Evolutionary conservation across 768 basidiomycete genomes (phyloP), one percentile per base, ranked within the genome.

Genomic region (Suillus subalutaceus): DNA sequence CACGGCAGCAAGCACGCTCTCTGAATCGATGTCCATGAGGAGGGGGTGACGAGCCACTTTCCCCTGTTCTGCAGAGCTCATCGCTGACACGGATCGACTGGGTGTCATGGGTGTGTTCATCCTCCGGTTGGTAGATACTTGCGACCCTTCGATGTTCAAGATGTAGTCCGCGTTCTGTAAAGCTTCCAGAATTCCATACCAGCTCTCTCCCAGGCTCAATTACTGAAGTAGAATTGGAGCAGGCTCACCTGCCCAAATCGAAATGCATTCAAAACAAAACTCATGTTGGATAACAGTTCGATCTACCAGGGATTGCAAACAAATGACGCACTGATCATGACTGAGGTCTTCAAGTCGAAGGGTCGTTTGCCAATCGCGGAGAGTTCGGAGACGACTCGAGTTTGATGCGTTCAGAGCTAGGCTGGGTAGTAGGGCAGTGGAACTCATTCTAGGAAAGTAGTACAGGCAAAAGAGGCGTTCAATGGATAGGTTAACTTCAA

Each of bases 151-250:
- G 71, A 84, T 81, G 10, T 86, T 87, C 23, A 99, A 81, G 23
- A 99, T 92, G 71, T 95, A 95, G 71, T 97, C 96, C 8, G 97
- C 96, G 69, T 96, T 98, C 79, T 98, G 97, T 30, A 99, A 79
- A 1, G 91, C 88, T 72, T 98, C 96, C 62, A 99, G 81, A 10
- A 98, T 86, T 55, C 90, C 85, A 75, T 93, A 97, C 97, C 97
- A 99, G 66, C 91, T 94, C 65, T 89, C 85, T n/a, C 90, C 94
- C 7, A 97, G 84, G 65, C 90, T 91, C 0, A 55, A 26, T 46
- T 37, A 32, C 37, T 30, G 41, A 44, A 43, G 50, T 56, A 23
- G 35, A n/a, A 58, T 40, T 6, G 63, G 40, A 57, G 6, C 9
- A 15, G 32, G 30, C n/a, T 79, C 66, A 92, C 92, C 90, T 63